A percentile compares a stretch with the other conserved stretches of the same genome.
These are phyloP conservation scores for Staphylotrichum longicolle DNA, from an alignment of 495 filamentous ascomycete species.

Conservation along the genomic window DNA sequence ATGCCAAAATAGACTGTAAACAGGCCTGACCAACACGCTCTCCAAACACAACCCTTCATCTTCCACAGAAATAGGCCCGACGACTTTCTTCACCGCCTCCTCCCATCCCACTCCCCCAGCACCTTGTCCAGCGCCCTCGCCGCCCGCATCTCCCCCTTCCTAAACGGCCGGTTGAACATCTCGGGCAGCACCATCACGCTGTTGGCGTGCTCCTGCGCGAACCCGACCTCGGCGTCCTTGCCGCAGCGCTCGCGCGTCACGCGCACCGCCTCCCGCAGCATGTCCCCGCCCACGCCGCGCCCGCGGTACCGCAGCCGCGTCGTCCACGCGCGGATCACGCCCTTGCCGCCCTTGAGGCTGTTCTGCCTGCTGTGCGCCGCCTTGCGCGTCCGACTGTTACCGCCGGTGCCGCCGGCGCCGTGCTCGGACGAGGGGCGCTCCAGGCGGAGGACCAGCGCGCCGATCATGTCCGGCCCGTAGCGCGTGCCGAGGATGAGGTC, in stretches of 20 bases:
- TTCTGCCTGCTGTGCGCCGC: slow-evolving; percentile 9
- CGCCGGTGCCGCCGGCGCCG: slow-evolving; percentile 29
- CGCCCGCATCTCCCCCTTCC: slow-evolving; percentile 54
- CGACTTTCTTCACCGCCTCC: slow-evolving; percentile 30
- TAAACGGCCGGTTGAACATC: slow-evolving; percentile 58
- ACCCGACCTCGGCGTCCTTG: slow-evolving; percentile 57
- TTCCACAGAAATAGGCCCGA: background rate
- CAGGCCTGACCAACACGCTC: background rate
- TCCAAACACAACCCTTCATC: background rate
- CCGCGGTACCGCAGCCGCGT: slow-evolving; percentile 63
- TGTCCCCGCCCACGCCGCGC: slow-evolving; percentile 62
- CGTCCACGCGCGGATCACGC: slow-evolving; percentile 72
- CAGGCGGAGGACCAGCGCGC: slow-evolving; percentile 44
- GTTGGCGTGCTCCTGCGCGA: slow-evolving; percentile 68
- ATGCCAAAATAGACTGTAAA: background rate
- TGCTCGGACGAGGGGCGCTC: slow-evolving; percentile 27
- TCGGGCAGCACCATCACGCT: slow-evolving; percentile 58
- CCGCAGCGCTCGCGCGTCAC: slow-evolving; percentile 57
- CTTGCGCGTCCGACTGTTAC: slow-evolving; percentile 3
- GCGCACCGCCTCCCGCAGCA: slow-evolving; percentile 65
- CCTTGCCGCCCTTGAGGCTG: slow-evolving; percentile 30
- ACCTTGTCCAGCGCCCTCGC: slow-evolving; percentile 52
- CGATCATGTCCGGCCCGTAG: slow-evolving; percentile 42
- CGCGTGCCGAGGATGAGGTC: slow-evolving; percentile 44
- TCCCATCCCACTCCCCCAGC: slow-evolving; percentile 41